Evolutionary conservation across 1,139 yeast species (phyloP).

Genomic region (Sugiyamaella neomexicana): DNA sequence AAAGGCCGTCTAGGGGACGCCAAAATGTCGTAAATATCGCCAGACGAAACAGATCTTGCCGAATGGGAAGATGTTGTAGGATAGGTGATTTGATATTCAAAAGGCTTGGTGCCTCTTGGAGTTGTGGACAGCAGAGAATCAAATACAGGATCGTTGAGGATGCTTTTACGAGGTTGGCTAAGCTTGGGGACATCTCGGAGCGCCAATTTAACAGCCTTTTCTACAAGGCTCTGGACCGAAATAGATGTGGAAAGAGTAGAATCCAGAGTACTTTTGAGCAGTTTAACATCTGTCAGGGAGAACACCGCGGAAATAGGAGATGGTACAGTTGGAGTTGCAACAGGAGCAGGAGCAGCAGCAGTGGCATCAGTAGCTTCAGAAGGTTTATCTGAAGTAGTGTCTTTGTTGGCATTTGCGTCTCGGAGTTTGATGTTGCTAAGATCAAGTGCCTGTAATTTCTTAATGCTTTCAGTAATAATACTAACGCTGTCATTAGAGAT

Average conservation of each 20-base stretch:
- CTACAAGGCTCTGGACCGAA: slow-evolving; percentile 38
- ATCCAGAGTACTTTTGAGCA: slow-evolving; percentile 35
- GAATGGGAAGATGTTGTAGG: slow-evolving; percentile 25
- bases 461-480: slow-evolving; percentile 56
- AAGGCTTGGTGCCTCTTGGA: slow-evolving; percentile 46
- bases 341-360: slow-evolving; percentile 16
- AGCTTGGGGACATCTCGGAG: slow-evolving; percentile 45
- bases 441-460: slow-evolving; percentile 66
- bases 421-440: slow-evolving; percentile 52
- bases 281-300: slow-evolving; percentile 28
- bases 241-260: slow-evolving; percentile 37
- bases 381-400: too few relatives aligned
- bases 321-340: slow-evolving; percentile 24
- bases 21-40: slow-evolving; percentile 51
- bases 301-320: slow-evolving; percentile 22
- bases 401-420: slow-evolving; percentile 13
- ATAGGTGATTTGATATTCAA: slow-evolving; percentile 57
- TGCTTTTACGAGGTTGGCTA: slow-evolving; percentile 44
- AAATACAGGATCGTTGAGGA: slow-evolving; percentile 62
- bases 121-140: slow-evolving; percentile 58
- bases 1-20: slow-evolving; percentile 30
- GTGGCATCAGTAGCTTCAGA: slow-evolving; percentile 24
- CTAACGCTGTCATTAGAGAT: slow-evolving; percentile 58
- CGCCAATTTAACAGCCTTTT: slow-evolving; percentile 45
- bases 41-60: slow-evolving; percentile 30